These are phyloP conservation scores for Croton setiger DNA, from an alignment of 441 rosid genomes.

Conservation along the genomic window DNA sequence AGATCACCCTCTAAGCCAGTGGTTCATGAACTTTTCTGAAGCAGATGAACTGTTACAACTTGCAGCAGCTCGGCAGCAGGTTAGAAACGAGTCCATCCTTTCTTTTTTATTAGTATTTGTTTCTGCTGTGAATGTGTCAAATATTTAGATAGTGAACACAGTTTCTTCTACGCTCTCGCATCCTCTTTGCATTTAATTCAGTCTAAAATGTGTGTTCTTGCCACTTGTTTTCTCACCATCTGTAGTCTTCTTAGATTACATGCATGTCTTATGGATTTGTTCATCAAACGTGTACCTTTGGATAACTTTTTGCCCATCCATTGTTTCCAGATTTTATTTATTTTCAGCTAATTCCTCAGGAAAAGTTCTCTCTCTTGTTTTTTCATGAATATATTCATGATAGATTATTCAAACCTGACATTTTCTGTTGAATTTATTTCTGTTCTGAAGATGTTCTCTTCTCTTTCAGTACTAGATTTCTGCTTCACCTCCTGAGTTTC, in stretches of 20 bases:
- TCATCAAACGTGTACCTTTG: not conserved
- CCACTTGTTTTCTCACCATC: not conserved
- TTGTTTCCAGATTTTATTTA: not conserved
- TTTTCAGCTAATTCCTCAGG: not conserved
- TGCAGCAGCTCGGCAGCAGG: slow-evolving; percentile 82
- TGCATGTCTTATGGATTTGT: not conserved
- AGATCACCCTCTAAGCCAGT: slow-evolving; percentile 67
- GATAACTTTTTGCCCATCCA: not conserved
- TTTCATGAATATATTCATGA: not conserved
- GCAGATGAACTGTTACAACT: slow-evolving; percentile 79
- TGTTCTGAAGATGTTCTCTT: not conserved
- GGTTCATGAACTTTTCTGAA: slow-evolving; percentile 78
- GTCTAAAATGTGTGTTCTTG: not conserved
- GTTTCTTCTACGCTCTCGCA: not conserved
- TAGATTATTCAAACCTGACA: not conserved
- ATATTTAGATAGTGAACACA: not conserved
- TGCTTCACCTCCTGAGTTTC: not conserved
- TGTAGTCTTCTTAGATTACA: not conserved
- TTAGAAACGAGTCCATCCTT: slow-evolving; percentile 22
- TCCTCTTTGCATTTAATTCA: not conserved
- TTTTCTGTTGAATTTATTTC: not conserved
- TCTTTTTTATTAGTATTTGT: not conserved
- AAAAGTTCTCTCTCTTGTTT: not conserved
- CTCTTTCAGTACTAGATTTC: not conserved
- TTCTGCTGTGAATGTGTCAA: not conserved